Conservation (phyloP, 164 flowering plant genomes). For the Magnolia sinica region DNA sequence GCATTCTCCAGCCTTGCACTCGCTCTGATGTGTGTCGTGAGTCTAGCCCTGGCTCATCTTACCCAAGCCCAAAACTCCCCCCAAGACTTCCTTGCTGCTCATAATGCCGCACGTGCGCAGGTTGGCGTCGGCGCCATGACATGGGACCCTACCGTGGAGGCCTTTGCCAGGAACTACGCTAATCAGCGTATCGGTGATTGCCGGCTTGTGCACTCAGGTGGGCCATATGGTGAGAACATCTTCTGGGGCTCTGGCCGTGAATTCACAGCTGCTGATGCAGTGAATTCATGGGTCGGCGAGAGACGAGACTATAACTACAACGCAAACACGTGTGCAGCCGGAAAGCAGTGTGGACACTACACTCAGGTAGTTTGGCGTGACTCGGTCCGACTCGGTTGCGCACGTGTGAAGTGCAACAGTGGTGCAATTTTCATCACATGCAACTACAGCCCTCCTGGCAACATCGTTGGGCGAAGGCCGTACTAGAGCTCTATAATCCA, state of each 20-base stretch:
- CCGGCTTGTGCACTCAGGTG: slow-evolving; percentile 12
- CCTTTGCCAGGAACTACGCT: slow-evolving; percentile 25
- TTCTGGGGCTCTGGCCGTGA: slow-evolving; percentile 11
- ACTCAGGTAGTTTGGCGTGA: slow-evolving; percentile 43
- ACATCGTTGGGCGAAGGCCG: slow-evolving; percentile 21
- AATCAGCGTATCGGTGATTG: slow-evolving; percentile 17
- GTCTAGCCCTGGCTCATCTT: not conserved
- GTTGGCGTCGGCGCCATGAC: slow-evolving; percentile 6
- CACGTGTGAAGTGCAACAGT: slow-evolving; percentile 28
- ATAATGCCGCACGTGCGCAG: slow-evolving; percentile 32
- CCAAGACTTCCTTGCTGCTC: slow-evolving; percentile 34
- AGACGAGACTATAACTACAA: slow-evolving; percentile 12
- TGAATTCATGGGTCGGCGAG: slow-evolving; percentile 23
- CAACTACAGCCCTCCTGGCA: slow-evolving; percentile 42
- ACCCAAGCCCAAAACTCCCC: slow-evolving; percentile 34
- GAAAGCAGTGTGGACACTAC: slow-evolving; percentile 38
- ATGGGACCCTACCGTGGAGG: slow-evolving; percentile 23
- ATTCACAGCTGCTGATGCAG: slow-evolving; percentile 8
- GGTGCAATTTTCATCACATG: slow-evolving; percentile 29
- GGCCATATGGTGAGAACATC: slow-evolving; percentile 27
- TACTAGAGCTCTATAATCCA: slow-evolving; percentile 6
- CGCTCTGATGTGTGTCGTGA: not conserved
- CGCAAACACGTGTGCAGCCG: slow-evolving; percentile 19
- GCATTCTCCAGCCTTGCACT: not conserved
- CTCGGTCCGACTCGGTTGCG: slow-evolving; percentile 36